Conservation (phyloP, 352 stramenopile species). For the Phytophthora meadii region DNA sequence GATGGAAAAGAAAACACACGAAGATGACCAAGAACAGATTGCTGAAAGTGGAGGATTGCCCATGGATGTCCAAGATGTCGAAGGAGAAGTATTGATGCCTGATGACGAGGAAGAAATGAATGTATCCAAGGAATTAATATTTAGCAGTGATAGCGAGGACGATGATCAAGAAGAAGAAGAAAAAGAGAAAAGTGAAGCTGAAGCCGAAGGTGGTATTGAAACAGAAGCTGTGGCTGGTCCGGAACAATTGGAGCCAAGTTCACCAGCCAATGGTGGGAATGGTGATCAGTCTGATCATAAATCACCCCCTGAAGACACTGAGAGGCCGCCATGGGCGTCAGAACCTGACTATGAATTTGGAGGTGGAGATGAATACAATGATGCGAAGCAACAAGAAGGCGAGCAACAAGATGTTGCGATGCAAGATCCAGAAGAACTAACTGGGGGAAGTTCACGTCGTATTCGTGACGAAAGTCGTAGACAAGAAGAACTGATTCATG, state of each 20-base stretch:
- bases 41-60: constrained; percentile 3
- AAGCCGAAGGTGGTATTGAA: constrained; percentile 1
- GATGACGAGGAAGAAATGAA: constrained; percentile 41
- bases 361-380: constrained; percentile 9
- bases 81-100: constrained; percentile 14
- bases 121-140: constrained; percentile 49
- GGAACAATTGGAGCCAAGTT: constrained; percentile 2
- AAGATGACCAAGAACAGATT: constrained; percentile 7
- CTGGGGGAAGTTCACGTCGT: constrained; percentile 3
- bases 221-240: constrained; percentile 5
- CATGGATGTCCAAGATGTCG: constrained; percentile 15
- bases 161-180: constrained; percentile 27
- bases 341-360: constrained; percentile 37
- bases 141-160: constrained; percentile 46
- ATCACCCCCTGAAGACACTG: constrained; percentile 12
- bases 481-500: constrained; percentile 15
- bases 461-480: constrained; percentile 4
- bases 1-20: constrained; percentile 4
- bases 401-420: constrained; percentile 29
- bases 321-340: constrained; percentile 18
- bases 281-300: constrained; percentile 1
- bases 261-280: not conserved
- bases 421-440: constrained; percentile 8
- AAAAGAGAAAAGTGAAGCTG: constrained; percentile 8
- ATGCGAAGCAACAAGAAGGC: constrained; percentile 1